Evolutionary conservation across 352 stramenopile genomes (phyloP), one percentile per base, ranked within the genome.

Genomic region (Phytophthora colocasiae): DNA sequence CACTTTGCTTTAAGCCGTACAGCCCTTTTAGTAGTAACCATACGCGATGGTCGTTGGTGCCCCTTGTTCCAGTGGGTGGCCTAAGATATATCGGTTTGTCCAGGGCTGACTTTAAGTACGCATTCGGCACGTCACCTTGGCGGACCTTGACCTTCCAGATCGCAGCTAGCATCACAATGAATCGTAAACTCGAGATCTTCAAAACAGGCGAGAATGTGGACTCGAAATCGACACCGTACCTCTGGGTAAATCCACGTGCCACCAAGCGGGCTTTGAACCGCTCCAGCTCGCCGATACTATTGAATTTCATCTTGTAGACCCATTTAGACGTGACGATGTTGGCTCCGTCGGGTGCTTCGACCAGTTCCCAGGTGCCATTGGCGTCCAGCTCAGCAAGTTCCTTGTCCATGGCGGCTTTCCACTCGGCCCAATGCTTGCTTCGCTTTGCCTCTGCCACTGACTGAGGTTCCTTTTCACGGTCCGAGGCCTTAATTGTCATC

Each of bases 121-220:
- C 61, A 12, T 58, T 63, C 0, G 52, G 61, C 2, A 69, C 61
- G 26, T 63, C 60, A 11, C 43, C 34, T 12, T 14, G 34, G 19
- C 19, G 19, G 19, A 19, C 19, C 19, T 19, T 19, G 19, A 19
- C 19, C 19, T 15, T 40, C 8, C 50, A 62, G 3, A 56, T 31
- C 2, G n/a, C 47, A 2, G 48, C 58, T 7, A 54, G 19, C 17
- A 55, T 54, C 9, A 54, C 40, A 39, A 66, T 47, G 31, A 66
- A 62, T 2, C 51, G 44, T 10, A 68, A 9, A n/a, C 60, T 62
- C 1, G 50, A 63, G 10, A 68, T 52, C 15, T 58, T 63, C 1
- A 68, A 12, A 3, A 68, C 60, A 1, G 55, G 48, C 4, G 40
- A 58, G 19, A 48, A 59, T 1, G 48, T 58, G 4, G 38, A 15